Evolutionary conservation across 2,329 filamentous ascomycete genomes (phyloP).

Genomic region (Diaporthe vexans): DNA sequence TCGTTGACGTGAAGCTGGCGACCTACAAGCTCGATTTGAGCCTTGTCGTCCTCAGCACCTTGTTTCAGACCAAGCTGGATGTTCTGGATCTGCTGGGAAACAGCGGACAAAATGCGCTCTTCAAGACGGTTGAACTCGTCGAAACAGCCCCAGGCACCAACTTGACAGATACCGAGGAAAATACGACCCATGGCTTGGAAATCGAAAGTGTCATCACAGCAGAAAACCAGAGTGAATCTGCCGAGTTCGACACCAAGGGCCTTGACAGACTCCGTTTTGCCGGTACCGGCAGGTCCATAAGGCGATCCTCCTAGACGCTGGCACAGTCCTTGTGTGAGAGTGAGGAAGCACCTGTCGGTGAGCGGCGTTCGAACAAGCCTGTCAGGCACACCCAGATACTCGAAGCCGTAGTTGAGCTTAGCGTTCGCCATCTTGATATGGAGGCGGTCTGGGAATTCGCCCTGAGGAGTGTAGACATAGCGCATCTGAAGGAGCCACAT

Average conservation of each 20-base stretch:
- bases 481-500: slow-evolving; percentile 98
- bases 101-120: slow-evolving; percentile 95
- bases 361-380: slow-evolving; percentile 96
- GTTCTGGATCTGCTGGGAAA: slow-evolving; percentile 99
- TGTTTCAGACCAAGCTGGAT: slow-evolving; percentile 96
- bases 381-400: slow-evolving; percentile 97
- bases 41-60: slow-evolving; percentile 82
- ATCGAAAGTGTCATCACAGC: slow-evolving; percentile 99
- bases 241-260: slow-evolving; percentile 96
- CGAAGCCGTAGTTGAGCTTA: slow-evolving; percentile 94
- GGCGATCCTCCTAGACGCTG: slow-evolving; percentile 96
- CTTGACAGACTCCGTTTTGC: slow-evolving; percentile 99
- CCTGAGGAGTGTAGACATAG: slow-evolving; percentile 87
- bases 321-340: slow-evolving; percentile 94
- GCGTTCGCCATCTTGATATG: slow-evolving; percentile 98
- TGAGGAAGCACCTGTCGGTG: slow-evolving; percentile 98
- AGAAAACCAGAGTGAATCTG: slow-evolving; percentile 98
- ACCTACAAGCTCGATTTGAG: slow-evolving; percentile 94
- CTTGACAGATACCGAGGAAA: slow-evolving; percentile 98
- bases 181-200: slow-evolving; percentile 99
- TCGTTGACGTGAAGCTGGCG: slow-evolving; percentile 90
- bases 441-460: slow-evolving; percentile 85
- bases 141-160: slow-evolving; percentile 99
- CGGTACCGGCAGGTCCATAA: slow-evolving; percentile 96
- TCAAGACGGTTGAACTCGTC: slow-evolving; percentile 99